Percentiles rank a stretch among this genome's conserved stretches.
These are phyloP conservation scores for Dovyalis caffra DNA, from an alignment of 345 rosid genomes.

Conservation along the genomic window DNA sequence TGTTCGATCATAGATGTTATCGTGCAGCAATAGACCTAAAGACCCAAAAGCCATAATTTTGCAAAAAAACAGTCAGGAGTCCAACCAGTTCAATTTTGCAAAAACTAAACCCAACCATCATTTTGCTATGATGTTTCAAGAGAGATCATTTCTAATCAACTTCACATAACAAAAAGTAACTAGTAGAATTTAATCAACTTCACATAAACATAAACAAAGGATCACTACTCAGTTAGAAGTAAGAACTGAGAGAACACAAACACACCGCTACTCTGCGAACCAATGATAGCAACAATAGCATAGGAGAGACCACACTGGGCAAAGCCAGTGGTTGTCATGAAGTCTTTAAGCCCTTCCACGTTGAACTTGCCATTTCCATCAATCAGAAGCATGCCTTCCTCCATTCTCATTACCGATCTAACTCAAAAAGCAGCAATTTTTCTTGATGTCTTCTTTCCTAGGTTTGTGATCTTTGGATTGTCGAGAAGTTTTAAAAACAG, in stretches of 20 bases:
- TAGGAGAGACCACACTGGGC: constrained; percentile 64
- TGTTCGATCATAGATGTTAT: too few relatives aligned
- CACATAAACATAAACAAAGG: neutral
- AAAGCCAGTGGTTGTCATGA: constrained; percentile 46
- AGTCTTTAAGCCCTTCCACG: constrained; percentile 52
- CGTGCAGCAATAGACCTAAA: too few relatives aligned
- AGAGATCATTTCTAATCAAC: too few relatives aligned
- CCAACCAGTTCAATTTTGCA: too few relatives aligned
- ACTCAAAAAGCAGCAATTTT: too few relatives aligned
- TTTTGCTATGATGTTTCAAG: too few relatives aligned
- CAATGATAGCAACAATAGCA: constrained; percentile 79
- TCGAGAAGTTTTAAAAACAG: too few relatives aligned
- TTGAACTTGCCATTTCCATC: constrained; percentile 65
- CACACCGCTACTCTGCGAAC: constrained; percentile 80
- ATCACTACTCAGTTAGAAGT: neutral
- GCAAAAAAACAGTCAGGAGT: too few relatives aligned
- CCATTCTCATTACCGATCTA: neutral
- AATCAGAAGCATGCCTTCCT: constrained; percentile 46
- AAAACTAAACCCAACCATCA: too few relatives aligned
- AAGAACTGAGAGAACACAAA: neutral
- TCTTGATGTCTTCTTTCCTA: neutral
- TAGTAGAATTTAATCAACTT: neutral
- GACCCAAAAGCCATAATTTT: too few relatives aligned
- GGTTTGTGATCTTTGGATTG: neutral
- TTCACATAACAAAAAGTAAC: neutral